phyloP scores from a whole-genome alignment of 2,329 filamentous ascomycete genomes.

The Ustilaginoidea virens region DNA sequence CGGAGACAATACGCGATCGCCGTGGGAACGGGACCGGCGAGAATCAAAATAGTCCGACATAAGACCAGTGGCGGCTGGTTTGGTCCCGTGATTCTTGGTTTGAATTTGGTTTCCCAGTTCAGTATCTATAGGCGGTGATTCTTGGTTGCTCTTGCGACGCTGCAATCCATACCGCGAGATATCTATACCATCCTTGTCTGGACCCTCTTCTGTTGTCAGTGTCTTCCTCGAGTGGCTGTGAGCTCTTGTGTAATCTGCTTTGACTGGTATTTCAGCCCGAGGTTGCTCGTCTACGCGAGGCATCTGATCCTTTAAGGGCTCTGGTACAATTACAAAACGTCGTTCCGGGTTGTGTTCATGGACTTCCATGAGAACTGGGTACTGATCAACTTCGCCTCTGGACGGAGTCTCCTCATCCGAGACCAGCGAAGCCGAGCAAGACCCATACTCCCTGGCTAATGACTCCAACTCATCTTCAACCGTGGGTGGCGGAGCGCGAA shows the following conservation, averaged over 20 bases:
- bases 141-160: constrained; percentile 18
- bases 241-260: background rate
- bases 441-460: constrained; percentile 43
- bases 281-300: background rate
- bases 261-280: background rate
- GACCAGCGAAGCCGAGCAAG: constrained; percentile 11
- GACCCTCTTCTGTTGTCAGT: background rate
- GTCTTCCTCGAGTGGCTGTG: background rate
- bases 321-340: constrained; percentile 45
- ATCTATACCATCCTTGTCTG: background rate
- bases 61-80: constrained; percentile 18
- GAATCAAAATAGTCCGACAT: constrained; percentile 18
- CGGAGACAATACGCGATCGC: constrained; percentile 24
- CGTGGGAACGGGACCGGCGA: constrained; percentile 12
- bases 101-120: constrained; percentile 14
- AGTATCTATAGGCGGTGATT: constrained; percentile 31
- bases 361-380: constrained; percentile 50
- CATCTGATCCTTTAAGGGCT: constrained; percentile 8
- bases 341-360: constrained; percentile 44
- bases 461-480: constrained; percentile 56
- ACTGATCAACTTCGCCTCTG: constrained; percentile 52
- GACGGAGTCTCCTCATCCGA: constrained; percentile 40
- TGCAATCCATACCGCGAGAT: constrained; percentile 9
- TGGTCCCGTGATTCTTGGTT: constrained; percentile 18
- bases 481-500: constrained; percentile 44